Conservation (phyloP, 2,329 filamentous ascomycete species). For the Talaromyces islandicus region DNA sequence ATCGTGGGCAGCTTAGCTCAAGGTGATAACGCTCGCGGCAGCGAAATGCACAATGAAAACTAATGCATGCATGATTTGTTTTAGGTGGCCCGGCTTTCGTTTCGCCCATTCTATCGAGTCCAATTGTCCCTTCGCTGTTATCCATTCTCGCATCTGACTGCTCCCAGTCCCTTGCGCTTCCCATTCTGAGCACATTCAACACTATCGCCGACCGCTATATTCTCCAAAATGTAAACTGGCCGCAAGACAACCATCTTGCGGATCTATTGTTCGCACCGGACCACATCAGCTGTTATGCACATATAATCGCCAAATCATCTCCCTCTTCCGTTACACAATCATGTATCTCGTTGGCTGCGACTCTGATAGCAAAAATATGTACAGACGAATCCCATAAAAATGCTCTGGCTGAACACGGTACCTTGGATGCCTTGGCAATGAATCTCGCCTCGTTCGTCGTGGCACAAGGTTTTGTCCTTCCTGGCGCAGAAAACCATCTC, state of each 20-base stretch:
- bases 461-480: slow-evolving; percentile 61
- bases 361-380: slow-evolving; percentile 58
- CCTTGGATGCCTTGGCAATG: slow-evolving; percentile 72
- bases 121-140: slow-evolving; percentile 64
- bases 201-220: slow-evolving; percentile 62
- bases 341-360: slow-evolving; percentile 35
- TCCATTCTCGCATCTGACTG: slow-evolving; percentile 60
- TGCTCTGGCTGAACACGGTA: slow-evolving; percentile 63
- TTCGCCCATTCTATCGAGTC: slow-evolving; percentile 62
- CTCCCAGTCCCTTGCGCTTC: slow-evolving; percentile 61
- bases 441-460: slow-evolving; percentile 68
- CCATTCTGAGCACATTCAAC: slow-evolving; percentile 68
- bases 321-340: slow-evolving; percentile 49
- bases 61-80: slow-evolving; percentile 12
- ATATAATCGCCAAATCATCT: slow-evolving; percentile 59
- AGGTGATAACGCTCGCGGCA: slow-evolving; percentile 49
- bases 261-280: slow-evolving; percentile 59
- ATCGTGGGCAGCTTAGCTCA: slow-evolving; percentile 80
- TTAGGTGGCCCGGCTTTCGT: slow-evolving; percentile 76
- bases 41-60: background rate
- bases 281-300: slow-evolving; percentile 57
- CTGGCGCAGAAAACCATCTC: slow-evolving; percentile 53
- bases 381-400: slow-evolving; percentile 64
- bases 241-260: slow-evolving; percentile 50
- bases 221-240: slow-evolving; percentile 47